Base-by-base conservation (phyloP, 2,329 filamentous ascomycete species). In the Monosporascus sp. region DNA sequence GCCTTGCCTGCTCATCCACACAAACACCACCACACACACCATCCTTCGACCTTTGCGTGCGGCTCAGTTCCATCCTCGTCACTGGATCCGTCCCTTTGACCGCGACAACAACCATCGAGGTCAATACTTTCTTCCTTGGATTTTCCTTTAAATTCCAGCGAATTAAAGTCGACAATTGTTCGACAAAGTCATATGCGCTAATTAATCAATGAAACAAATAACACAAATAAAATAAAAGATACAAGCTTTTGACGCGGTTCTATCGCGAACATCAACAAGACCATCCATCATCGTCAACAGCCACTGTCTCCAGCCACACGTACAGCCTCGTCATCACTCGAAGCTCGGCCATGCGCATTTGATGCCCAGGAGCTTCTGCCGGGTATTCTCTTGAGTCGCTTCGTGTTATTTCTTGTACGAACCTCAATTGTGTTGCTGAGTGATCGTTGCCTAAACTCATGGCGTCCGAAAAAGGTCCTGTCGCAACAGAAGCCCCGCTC, bases 391-490 rank as follows among this genome's bases (percentile, higher is more conserved):
- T 46, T 54, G 31, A 54, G 61, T 48, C 49, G 52, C 58, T 59
- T 55, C 46, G 45, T 56, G 41, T 59, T 54, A 54, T 62, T 58
- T 59, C 53, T 55, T 62, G 58, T 61, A 62, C 57, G 53, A 41
- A 54, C 34, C 51, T 64, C 54, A 58, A 63, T 62, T 57, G 60
- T 56, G 50, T 55, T 51, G 52, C 50, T 57, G 48, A 9, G 55
- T 53, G 51, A 56, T 52, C 52, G 41, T 59, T 57, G 31, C 53
- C 55, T 50, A 54, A 46, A 60, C 60, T 61, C 72, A 83, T 83
- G 79, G 77, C 78, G 68, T 77, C 79, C 60, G 77, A 79, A 65
- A 74, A 76, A 63, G 76, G 73, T 65, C 70, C 74, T 62, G 72
- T 80, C 68, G 75, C 77, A 69, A 76, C 76, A 61, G 77, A 80